Conservation (phyloP, 768 basidiomycete species). For the Hericium coralloides region DNA sequence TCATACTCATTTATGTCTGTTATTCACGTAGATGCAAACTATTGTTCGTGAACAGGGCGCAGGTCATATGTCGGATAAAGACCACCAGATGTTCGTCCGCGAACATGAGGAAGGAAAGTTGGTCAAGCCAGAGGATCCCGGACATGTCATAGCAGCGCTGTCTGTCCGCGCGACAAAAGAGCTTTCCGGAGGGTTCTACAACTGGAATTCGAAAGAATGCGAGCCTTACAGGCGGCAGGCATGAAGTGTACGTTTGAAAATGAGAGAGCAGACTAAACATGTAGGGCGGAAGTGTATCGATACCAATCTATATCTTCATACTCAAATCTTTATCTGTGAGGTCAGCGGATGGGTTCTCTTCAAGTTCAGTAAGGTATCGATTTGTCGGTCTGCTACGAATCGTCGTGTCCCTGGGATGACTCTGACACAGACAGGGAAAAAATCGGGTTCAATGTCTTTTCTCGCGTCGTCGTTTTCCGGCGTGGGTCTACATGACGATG, state of each 20-base stretch:
- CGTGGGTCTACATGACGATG: too few relatives aligned
- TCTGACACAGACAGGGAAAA: too few relatives aligned
- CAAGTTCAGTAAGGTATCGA: too few relatives aligned
- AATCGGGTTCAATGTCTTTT: too few relatives aligned
- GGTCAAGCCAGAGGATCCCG: conserved; percentile 64
- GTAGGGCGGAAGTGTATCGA: too few relatives aligned
- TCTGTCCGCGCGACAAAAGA: conserved; percentile 53
- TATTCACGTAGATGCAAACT: conserved; percentile 57
- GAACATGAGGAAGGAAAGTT: conserved; percentile 59
- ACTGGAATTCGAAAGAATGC: conserved; percentile 71
- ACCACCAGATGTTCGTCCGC: conserved; percentile 49
- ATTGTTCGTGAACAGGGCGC: conserved; percentile 42
- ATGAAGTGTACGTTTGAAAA: conserved; percentile 1
- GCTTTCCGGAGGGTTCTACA: conserved; percentile 70
- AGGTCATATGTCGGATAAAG: conserved; percentile 42
- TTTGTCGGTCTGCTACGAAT: conserved; percentile 3
- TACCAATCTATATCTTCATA: too few relatives aligned
- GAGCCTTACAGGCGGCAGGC: conserved; percentile 34
- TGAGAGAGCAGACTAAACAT: too few relatives aligned
- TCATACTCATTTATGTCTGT: conserved; percentile 36
- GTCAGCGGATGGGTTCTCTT: background rate
- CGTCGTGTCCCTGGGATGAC: background rate
- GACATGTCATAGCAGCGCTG: conserved; percentile 71
- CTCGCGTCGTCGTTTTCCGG: too few relatives aligned
- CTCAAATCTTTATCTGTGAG: too few relatives aligned